phyloP scores from a whole-genome alignment of 176 grass and related monocot species.

The Areca catechu region DNA sequence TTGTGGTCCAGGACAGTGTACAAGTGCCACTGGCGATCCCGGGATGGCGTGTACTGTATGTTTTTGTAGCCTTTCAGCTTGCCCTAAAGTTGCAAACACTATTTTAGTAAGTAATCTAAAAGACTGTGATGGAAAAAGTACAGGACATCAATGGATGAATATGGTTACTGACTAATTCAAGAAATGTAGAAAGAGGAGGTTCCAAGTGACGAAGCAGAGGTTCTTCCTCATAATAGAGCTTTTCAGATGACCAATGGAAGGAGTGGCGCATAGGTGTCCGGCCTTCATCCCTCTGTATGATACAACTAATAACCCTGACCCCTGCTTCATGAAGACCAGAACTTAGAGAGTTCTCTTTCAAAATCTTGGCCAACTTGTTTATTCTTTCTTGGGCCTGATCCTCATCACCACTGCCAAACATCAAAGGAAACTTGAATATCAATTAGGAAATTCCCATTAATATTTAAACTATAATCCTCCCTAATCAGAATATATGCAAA shows the following conservation, averaged over 20 bases:
- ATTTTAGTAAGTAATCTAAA: no score
- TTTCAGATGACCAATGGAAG: slow-evolving; percentile 80
- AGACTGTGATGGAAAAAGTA: no score
- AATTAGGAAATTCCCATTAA: slow-evolving; percentile 5
- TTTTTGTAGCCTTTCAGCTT: slow-evolving; percentile 84
- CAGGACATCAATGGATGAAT: slow-evolving; percentile 5
- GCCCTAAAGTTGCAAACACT: slow-evolving; percentile 36
- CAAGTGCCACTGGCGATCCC: slow-evolving; percentile 95
- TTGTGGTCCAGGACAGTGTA: slow-evolving; percentile 72
- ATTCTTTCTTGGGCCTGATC: slow-evolving; percentile 98
- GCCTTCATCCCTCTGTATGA: slow-evolving; percentile 98
- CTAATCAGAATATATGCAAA: no score
- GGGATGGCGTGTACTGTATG: slow-evolving; percentile 87
- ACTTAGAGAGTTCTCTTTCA: slow-evolving; percentile 73
- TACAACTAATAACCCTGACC: slow-evolving; percentile 75
- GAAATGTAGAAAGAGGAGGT: slow-evolving; percentile 87
- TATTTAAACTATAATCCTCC: no score
- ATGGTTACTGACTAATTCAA: slow-evolving; percentile 69
- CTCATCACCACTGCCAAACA: slow-evolving; percentile 78
- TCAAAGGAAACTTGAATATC: slow-evolving; percentile 5
- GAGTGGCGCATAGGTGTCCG: slow-evolving; percentile 93
- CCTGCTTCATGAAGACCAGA: slow-evolving; percentile 63
- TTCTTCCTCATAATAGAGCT: slow-evolving; percentile 87
- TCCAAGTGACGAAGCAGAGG: slow-evolving; percentile 93
- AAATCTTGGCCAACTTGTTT: slow-evolving; percentile 86